Evolutionary conservation across 2,329 filamentous ascomycete genomes (phyloP).

Genomic region (Talaromyces amestolkiae): DNA sequence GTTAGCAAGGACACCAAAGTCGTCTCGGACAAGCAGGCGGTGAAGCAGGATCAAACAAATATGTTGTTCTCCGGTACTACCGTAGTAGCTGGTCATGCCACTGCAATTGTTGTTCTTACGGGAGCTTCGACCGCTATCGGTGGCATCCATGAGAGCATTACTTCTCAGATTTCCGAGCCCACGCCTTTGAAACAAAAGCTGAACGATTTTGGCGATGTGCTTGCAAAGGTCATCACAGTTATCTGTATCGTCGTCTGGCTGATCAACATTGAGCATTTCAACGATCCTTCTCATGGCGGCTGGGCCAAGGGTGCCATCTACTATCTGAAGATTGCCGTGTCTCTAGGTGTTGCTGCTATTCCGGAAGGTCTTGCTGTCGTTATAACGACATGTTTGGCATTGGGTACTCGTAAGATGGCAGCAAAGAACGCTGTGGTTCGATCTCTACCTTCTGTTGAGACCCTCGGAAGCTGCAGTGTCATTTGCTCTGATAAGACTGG

Average conservation of each 20-base stretch:
- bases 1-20: constrained; percentile 75
- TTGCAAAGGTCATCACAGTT: constrained; percentile 96
- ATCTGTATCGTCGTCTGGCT: constrained; percentile 97
- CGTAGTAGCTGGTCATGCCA: constrained; percentile 89
- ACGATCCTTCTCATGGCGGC: constrained; percentile 84
- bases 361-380: constrained; percentile 96
- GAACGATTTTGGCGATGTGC: constrained; percentile 92
- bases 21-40: constrained; percentile 75
- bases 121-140: constrained; percentile 91
- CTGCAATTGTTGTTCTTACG: constrained; percentile 84
- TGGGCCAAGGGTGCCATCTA: constrained; percentile 98
- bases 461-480: constrained; percentile 96
- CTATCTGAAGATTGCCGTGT: constrained; percentile 98
- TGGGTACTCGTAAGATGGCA: constrained; percentile 98
- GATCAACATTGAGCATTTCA: constrained; percentile 98
- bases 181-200: constrained; percentile 98
- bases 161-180: constrained; percentile 93
- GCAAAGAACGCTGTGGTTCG: constrained; percentile 96
- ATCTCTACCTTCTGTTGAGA: constrained; percentile 94
- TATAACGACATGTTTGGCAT: constrained; percentile 95
- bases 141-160: constrained; percentile 98
- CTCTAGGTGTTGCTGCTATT: constrained; percentile 94
- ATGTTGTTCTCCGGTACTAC: constrained; percentile 99
- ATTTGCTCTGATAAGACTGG: constrained; percentile 99
- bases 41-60: constrained; percentile 96